Evolutionary conservation across 108 stramenopile species (phyloP).

Genomic region (Skeletonema costatum): DNA sequence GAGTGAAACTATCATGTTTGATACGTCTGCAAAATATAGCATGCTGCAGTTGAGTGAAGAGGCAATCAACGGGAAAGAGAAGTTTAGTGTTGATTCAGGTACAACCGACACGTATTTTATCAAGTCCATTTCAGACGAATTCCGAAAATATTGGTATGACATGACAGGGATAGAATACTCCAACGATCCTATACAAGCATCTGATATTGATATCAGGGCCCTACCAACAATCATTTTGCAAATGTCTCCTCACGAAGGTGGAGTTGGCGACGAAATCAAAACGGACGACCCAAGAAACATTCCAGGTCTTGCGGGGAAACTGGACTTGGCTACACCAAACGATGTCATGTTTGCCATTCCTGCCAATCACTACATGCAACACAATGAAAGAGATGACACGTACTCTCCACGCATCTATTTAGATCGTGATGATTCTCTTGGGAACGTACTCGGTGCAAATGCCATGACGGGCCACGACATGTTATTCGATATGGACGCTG

Average conservation of each 20-base stretch:
- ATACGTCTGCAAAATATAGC: constrained; percentile 37
- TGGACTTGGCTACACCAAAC: constrained; percentile 59
- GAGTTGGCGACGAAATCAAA: constrained; percentile 38
- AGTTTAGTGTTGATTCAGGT: constrained; percentile 93
- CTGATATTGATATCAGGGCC: constrained; percentile 33
- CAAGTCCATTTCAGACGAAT: constrained; percentile 51
- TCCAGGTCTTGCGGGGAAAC: constrained; percentile 65
- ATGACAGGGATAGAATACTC: constrained; percentile 78
- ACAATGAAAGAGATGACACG: constrained; percentile 47
- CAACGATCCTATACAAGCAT: constrained; percentile 54
- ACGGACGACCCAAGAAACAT: constrained; percentile 45
- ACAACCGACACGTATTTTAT: constrained; percentile 94
- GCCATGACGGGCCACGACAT: constrained; percentile 96
- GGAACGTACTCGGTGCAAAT: constrained; percentile 94
- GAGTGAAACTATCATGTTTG: constrained; percentile 27
- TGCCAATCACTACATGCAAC: constrained; percentile 82
- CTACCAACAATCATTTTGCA: constrained; percentile 85
- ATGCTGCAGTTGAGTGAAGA: constrained; percentile 46
- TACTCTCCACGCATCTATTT: constrained; percentile 75
- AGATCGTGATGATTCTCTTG: constrained; percentile 57
- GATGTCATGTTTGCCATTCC: constrained; percentile 85
- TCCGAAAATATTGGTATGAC: constrained; percentile 71
- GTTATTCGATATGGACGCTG: constrained; percentile 91
- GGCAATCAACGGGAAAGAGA: constrained; percentile 76
- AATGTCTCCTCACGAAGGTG: constrained; percentile 48